A percentile compares a stretch with the other conserved stretches of the same genome.
phyloP scores from a whole-genome alignment of 768 basidiomycete genomes.

The Panaeolus papilionaceus region DNA sequence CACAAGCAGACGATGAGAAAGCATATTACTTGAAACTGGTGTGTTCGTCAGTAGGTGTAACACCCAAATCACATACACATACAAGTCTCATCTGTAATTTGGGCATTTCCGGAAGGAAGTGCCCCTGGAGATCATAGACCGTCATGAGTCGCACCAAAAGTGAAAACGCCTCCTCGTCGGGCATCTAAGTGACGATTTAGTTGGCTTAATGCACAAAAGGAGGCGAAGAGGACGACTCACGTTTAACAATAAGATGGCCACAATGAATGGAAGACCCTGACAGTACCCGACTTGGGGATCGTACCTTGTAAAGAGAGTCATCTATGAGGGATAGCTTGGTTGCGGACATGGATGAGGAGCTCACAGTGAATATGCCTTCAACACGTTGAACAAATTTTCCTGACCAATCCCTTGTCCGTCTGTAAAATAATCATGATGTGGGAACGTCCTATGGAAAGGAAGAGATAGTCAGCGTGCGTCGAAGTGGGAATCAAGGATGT shows the following conservation, averaged over 20 bases:
- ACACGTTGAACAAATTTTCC: slow-evolving; percentile 96
- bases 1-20: not conserved
- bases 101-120: slow-evolving; percentile 99
- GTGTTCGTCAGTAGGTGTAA: slow-evolving; percentile 5
- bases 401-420: slow-evolving; percentile 96
- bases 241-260: slow-evolving; percentile 90
- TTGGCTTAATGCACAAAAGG: slow-evolving; percentile 3
- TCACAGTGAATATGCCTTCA: slow-evolving; percentile 96
- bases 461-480: slow-evolving; percentile 18
- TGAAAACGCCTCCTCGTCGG: slow-evolving; percentile 98
- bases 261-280: slow-evolving; percentile 96
- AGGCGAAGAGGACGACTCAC: slow-evolving; percentile 52
- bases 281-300: slow-evolving; percentile 97
- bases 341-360: slow-evolving; percentile 30
- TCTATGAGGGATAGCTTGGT: not conserved
- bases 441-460: slow-evolving; percentile 76
- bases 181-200: slow-evolving; percentile 73
- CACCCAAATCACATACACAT: slow-evolving; percentile 32
- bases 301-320: slow-evolving; percentile 54
- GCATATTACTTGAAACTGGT: slow-evolving; percentile 31
- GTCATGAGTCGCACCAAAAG: slow-evolving; percentile 95
- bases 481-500: slow-evolving; percentile 20
- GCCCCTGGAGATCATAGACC: slow-evolving; percentile 93
- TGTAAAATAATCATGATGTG: slow-evolving; percentile 95
- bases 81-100: slow-evolving; percentile 92